Base-by-base conservation (phyloP, 2,329 filamentous ascomycete species). In the Nothopassalora personata region DNA sequence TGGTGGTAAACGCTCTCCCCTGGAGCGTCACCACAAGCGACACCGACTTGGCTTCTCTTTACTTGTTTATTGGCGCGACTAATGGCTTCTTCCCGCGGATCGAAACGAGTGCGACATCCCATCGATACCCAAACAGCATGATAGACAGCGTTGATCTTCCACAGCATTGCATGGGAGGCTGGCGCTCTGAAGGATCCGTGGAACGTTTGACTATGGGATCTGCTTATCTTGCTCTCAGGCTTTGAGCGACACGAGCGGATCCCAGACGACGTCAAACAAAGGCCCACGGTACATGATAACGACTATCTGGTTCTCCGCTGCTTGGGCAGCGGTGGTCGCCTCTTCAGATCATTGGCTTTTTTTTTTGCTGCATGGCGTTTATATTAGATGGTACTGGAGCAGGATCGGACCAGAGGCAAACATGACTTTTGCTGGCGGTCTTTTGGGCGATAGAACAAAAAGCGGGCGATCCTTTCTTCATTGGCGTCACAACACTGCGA, bases 81-180 rank as follows among this genome's bases (percentile, higher is more conserved):
- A 53, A 55, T 53, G 58, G 56, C 53, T 64, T 61, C 46, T 58
- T 52, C 55, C 51, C 48, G 57, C 62, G 61, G 64, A 66, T 66
- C 64, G 58, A 56, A 43, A 60, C 56, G 64, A 66, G 64, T 61
- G 64, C 60, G 57, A 52, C 53, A 46, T 58, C 54, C 54, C 61
- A 58, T 65, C 65, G 63, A 66, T 66, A 66, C 64, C 60, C 57
- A 52, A 23, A 57, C 60, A 63, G 63, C 64, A 66, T 66, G 61
- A 66, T 66, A 65, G 63, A 65, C 60, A 60, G 64, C 64, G 64
- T 66, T 66, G 59, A 60, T 43, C 62, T 64, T 61, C 55, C 60
- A 58, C 64, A 64, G 64, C 64, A 66, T 66, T 63, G 60, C 63
- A 62, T 60, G 59, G 64, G 62, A 54, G 61, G 62, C 60, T 53